These are phyloP conservation scores for Calocera cornea DNA, from an alignment of 768 basidiomycete species.

Conservation along the genomic window DNA sequence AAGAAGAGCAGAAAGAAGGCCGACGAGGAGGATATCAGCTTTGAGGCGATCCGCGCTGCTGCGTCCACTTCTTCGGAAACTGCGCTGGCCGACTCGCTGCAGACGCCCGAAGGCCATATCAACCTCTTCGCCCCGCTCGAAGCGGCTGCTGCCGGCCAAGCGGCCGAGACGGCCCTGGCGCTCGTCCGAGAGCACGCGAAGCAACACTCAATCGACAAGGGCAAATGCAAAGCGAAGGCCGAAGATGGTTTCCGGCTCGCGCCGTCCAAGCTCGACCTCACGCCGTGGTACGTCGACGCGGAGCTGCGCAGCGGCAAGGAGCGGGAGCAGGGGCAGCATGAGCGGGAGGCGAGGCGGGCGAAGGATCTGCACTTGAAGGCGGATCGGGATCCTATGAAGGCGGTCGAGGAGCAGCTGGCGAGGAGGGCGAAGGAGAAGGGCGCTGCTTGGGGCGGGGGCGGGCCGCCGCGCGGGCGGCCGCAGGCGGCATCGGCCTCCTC, in stretches of 20 bases:
- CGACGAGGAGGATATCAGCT: constrained; percentile 21
- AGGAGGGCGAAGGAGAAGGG: constrained; percentile 13
- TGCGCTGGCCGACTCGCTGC: constrained; percentile 10
- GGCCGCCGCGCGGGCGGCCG: constrained; percentile 30
- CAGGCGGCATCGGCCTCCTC: no score
- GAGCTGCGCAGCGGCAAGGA: constrained; percentile 14
- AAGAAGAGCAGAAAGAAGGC: constrained; percentile 7
- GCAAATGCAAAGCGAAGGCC: constrained; percentile 24
- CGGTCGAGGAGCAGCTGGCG: constrained; percentile 3
- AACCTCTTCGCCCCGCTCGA: constrained; percentile 79
- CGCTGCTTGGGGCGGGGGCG: constrained; percentile 19
- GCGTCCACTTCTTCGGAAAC: not conserved
- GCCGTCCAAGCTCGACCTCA: constrained; percentile 61
- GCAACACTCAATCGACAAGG: constrained; percentile 28
- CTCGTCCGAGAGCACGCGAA: not conserved
- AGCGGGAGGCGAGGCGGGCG: not conserved
- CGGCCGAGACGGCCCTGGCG: not conserved
- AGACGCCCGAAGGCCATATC: constrained; percentile 45
- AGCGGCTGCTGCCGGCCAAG: constrained; percentile 1
- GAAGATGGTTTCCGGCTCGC: constrained; percentile 65
- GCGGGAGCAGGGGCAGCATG: constrained; percentile 19
- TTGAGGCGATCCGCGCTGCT: not conserved
- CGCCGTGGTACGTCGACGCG: constrained; percentile 55
- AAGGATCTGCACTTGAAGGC: not conserved
- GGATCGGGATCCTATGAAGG: not conserved